Percentiles rank a stretch among this genome's conserved stretches.
Evolutionary conservation across 2,329 filamentous ascomycete genomes (phyloP).

Genomic region (Colletotrichum horii): DNA sequence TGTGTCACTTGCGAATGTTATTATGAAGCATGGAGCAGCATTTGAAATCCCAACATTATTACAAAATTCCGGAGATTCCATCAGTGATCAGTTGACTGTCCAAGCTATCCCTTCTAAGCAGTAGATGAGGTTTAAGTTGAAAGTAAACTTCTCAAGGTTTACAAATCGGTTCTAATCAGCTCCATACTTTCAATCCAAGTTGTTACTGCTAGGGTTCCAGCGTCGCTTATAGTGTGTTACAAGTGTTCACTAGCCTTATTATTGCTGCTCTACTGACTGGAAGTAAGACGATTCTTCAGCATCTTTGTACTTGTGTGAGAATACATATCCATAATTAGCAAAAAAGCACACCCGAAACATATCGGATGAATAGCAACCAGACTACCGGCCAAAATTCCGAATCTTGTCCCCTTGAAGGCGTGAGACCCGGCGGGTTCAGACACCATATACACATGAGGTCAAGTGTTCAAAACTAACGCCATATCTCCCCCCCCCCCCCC

Average conservation of each 20-base stretch:
- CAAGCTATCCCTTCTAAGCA: too few relatives aligned
- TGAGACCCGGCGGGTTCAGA: not conserved
- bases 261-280: not conserved
- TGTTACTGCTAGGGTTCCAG: not conserved
- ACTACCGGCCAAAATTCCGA: not conserved
- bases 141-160: not conserved
- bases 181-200: not conserved
- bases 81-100: too few relatives aligned
- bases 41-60: not conserved
- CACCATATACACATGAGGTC: accelerated
- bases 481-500: too few relatives aligned
- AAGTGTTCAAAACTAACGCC: not conserved
- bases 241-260: not conserved
- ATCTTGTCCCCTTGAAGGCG: not conserved
- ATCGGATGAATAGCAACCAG: not conserved
- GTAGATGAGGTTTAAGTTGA: too few relatives aligned
- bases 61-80: not conserved
- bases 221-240: not conserved
- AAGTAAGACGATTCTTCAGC: not conserved
- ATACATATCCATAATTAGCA: not conserved
- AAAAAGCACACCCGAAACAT: not conserved
- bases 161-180: not conserved
- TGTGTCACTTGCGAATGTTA: too few relatives aligned
- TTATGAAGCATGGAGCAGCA: not conserved
- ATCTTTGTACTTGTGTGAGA: not conserved